Percentiles rank a stretch among this genome's conserved stretches.
phyloP scores from a whole-genome alignment of 805 yeast species.

The Yarrowia sp. region DNA sequence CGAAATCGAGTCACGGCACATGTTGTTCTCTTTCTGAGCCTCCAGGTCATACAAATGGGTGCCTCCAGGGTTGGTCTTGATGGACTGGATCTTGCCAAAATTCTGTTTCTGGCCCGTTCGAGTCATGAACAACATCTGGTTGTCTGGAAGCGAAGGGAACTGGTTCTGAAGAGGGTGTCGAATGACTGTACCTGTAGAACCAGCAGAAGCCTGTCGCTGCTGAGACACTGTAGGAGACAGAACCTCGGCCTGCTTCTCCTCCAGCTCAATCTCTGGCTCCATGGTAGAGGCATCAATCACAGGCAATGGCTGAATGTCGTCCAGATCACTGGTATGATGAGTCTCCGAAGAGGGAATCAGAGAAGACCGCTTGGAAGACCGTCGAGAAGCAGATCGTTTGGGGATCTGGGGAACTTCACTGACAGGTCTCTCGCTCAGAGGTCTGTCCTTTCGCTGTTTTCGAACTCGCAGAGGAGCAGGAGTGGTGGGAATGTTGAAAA shows the following conservation, averaged over 20 bases:
- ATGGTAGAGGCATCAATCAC: slow-evolving; percentile 4
- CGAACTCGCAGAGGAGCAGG: slow-evolving; percentile 24
- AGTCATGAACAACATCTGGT: slow-evolving; percentile 34
- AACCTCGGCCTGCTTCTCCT: background rate
- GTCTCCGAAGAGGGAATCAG: slow-evolving; percentile 1
- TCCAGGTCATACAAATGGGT: slow-evolving; percentile 31
- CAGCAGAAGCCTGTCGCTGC: slow-evolving; percentile 21
- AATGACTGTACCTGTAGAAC: slow-evolving; percentile 30
- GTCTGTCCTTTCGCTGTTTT: slow-evolving; percentile 2
- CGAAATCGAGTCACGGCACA: slow-evolving; percentile 33
- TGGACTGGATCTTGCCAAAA: slow-evolving; percentile 16
- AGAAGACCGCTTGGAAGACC: slow-evolving; percentile 4
- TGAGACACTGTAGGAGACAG: background rate
- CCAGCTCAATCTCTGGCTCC: background rate
- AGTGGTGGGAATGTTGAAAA: slow-evolving; percentile 8
- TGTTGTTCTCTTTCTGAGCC: slow-evolving; percentile 14
- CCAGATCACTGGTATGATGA: background rate
- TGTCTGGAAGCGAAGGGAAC: slow-evolving; percentile 35
- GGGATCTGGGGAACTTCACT: slow-evolving; percentile 23
- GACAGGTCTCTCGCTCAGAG: background rate
- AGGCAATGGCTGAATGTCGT: slow-evolving; percentile 2
- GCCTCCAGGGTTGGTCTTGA: slow-evolving; percentile 27
- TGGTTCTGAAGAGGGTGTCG: slow-evolving; percentile 35
- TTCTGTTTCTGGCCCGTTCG: slow-evolving; percentile 24
- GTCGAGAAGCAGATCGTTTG: slow-evolving; percentile 15